Evolutionary conservation across 202 grass and related monocot genomes (phyloP), one percentile per base, ranked within the genome.

Genomic region (Elaeis oleifera): DNA sequence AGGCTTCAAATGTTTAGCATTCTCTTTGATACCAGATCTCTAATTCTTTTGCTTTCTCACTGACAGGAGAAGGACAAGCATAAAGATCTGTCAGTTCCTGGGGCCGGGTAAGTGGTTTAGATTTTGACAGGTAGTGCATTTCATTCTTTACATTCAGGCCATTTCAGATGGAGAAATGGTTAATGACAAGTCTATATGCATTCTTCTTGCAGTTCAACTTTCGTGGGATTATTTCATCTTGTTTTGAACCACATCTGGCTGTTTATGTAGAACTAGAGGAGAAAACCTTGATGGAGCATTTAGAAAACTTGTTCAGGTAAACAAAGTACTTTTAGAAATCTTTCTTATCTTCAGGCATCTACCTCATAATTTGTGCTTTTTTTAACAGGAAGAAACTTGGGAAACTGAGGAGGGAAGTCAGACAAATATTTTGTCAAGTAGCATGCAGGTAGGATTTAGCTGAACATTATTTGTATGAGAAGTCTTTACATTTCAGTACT

Each of bases 281-380:
- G 63, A 99, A 99, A 82, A 92, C 94, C 62, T 76, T 99, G 28
- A 76, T 87, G 56, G 94, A 99, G 60, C 81, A 89, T 78, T 99
- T 99, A 79, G 94, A 99, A 58, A 99, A 78, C 88, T 99, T 84
- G 85, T 87, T 65, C 94, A 89, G 94, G 94, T 99, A 86, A 53
- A 54, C 49, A 58, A 63, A 31, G 25, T 1, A 54, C 17, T 0
- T 59, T 61, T 31, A 78, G 20, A 63, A 74, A 60, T 22, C 1
- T 56, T 4, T 87, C 16, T 53, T 65, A 28, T 58, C 50, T 50
- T 11, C 19, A 53, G 52, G 71, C 61, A 13, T 76, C 56, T 72
- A 71, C 17, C 54, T 70, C 65, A 39, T 69, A 36, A 74, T 64
- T 20, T 20, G 55, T 71, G 62, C 52, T 81, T 79, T 67, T 66